Evolutionary conservation across 2,329 filamentous ascomycete species (phyloP), one percentile per base, ranked within the genome.

Genomic region (Ciborinia camelliae): DNA sequence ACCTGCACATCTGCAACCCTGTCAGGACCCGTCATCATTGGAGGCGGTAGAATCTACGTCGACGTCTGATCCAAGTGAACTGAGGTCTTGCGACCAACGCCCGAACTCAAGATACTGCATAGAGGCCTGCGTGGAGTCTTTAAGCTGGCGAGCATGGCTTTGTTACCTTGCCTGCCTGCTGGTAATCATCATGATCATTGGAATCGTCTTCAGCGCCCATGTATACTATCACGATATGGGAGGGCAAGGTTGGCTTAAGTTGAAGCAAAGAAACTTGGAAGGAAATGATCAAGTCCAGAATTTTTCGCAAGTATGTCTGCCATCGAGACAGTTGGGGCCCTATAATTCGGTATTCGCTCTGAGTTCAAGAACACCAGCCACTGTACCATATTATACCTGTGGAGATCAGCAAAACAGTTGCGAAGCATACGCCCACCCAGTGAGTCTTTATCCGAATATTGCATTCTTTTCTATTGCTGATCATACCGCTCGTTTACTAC

Each of bases 401-500:
- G 73, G 73, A 3, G 73, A 75, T 64, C 73, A 75, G 52, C 63
- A 68, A 35, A 66, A 72, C 12, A 72, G 71, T 30, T 75, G 73
- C 53, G 69, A 71, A 61, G 67, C 66, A 45, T 71, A 65, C 45
- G 63, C 64, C n/a, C 72, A 71, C 48, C 69, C 70, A 41, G 73
- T 74, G 54, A 67, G 71, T 62, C 9, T 30, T 35, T 7, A 2
- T 3, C 20, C 7, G 37, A 2, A 18, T 10, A 18, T 32, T 39
- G 15, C 14, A 26, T 32, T 12, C 41, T 23, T 28, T 28, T 45
- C n/a, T 7, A 35, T 30, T 12, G 43, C 35, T 58, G 63, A 35
- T 43, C 37, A 59, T 28, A 10, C 43, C 26, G 51, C 20, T 50
- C 37, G 9, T 20, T 23, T 41, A 5, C 54, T 32, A 30, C 6